A percentile compares a stretch with the other conserved stretches of the same genome.
Evolutionary conservation across 179 eudicot species (phyloP).

Genomic region (Amaranthus tricolor): DNA sequence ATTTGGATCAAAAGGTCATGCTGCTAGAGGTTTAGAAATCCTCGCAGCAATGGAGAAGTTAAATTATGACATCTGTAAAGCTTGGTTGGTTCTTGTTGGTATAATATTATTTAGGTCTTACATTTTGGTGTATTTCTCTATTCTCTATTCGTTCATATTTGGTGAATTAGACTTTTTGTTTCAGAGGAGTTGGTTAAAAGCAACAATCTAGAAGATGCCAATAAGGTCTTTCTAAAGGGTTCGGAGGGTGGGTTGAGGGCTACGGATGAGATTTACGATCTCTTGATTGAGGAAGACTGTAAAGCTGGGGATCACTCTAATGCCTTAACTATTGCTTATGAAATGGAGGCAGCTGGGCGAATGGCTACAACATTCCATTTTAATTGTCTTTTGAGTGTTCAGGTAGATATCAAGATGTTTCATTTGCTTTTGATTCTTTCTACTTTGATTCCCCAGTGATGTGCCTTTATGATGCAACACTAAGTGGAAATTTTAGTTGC

Average conservation of each 20-base stretch:
- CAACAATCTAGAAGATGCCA: constrained; percentile 81
- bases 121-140: constrained; percentile 8
- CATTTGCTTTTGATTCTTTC: constrained; percentile 13
- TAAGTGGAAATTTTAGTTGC: background rate
- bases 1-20: constrained; percentile 80
- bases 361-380: constrained; percentile 96
- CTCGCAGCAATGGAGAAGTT: constrained; percentile 97
- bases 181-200: constrained; percentile 79
- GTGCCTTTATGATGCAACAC: background rate
- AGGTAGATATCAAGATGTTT: constrained; percentile 41
- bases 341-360: constrained; percentile 97
- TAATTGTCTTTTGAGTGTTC: constrained; percentile 93
- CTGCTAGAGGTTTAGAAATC: constrained; percentile 84
- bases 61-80: constrained; percentile 84
- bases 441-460: background rate
- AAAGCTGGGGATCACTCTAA: constrained; percentile 93
- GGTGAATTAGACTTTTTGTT: constrained; percentile 13
- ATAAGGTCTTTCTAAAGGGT: constrained; percentile 88
- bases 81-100: constrained; percentile 97
- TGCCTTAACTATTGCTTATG: constrained; percentile 89
- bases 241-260: constrained; percentile 87
- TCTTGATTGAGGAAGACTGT: constrained; percentile 83
- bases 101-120: constrained; percentile 30
- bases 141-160: constrained; percentile 10
- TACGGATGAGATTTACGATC: constrained; percentile 87